phyloP scores from a whole-genome alignment of 1,284 basidiomycete genomes.

The Earliella scabrosa region DNA sequence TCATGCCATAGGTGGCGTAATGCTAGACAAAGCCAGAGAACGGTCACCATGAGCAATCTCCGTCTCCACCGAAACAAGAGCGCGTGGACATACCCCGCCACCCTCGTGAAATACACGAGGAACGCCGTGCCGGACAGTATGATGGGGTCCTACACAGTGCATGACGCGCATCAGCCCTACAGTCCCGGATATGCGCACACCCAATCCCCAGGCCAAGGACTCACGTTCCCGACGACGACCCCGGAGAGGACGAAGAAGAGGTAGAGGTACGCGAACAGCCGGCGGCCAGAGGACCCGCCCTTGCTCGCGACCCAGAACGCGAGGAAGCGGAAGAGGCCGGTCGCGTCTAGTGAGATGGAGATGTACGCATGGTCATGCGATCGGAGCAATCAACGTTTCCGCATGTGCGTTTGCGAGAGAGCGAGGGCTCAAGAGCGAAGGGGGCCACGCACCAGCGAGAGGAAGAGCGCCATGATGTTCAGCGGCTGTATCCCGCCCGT shows the following conservation, averaged over 20 bases:
- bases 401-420: no score
- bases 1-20: constrained; percentile 64
- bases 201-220: constrained; percentile 16
- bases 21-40: constrained; percentile 33
- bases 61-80: no score
- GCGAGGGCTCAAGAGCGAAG: no score
- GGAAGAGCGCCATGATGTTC: constrained; percentile 92
- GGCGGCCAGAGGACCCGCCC: constrained; percentile 72
- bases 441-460: constrained; percentile 63
- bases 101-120: constrained; percentile 83
- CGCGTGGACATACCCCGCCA: constrained; percentile 46
- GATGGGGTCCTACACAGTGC: constrained; percentile 77
- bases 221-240: constrained; percentile 81
- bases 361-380: constrained; percentile 84
- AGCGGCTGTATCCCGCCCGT: constrained; percentile 85
- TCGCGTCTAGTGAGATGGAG: constrained; percentile 90
- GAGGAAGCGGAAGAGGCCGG: constrained; percentile 85
- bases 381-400: no score
- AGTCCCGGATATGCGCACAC: no score
- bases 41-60: background rate
- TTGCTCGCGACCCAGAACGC: constrained; percentile 88
- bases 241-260: constrained; percentile 64
- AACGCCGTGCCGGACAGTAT: constrained; percentile 90
- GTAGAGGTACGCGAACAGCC: constrained; percentile 55
- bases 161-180: no score